A percentile compares a stretch with the other conserved stretches of the same genome.
Conservation (phyloP, 306 rosid genomes). For the Luffa acutangula region DNA sequence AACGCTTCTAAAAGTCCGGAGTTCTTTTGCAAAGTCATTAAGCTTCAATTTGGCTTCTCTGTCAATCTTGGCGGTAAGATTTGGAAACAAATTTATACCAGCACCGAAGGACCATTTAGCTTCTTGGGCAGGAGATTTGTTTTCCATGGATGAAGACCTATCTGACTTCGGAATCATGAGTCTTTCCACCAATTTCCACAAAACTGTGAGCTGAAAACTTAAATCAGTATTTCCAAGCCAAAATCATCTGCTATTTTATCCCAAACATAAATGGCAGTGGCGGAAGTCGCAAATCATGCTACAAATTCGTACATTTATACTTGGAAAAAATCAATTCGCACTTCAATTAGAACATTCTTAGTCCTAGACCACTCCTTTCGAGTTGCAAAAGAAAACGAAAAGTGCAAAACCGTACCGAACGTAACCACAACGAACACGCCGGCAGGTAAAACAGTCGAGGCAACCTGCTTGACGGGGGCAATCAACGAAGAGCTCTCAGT, state of each 20-base stretch:
- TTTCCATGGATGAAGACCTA: slow-evolving; percentile 34
- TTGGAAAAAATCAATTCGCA: neutral
- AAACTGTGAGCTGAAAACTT: slow-evolving; percentile 78
- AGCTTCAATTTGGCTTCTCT: slow-evolving; percentile 78
- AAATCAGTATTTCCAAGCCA: slow-evolving; percentile 41
- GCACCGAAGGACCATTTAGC: slow-evolving; percentile 66
- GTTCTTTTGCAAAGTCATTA: slow-evolving; percentile 80
- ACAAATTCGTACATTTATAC: neutral
- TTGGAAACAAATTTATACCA: slow-evolving; percentile 69
- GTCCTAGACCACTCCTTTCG: neutral
- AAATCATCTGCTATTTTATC: neutral
- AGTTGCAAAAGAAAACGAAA: neutral
- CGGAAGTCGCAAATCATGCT: neutral
- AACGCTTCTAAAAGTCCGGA: slow-evolving; percentile 62
- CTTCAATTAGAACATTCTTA: neutral
- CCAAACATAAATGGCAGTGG: neutral
- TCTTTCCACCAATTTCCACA: slow-evolving; percentile 91
- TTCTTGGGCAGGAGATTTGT: slow-evolving; percentile 46
- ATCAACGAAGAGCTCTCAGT: slow-evolving; percentile 26
- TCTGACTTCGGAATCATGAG: slow-evolving; percentile 45
- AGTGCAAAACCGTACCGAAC: slow-evolving; percentile 37
- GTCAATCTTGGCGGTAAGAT: slow-evolving; percentile 67
- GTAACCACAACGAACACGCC: slow-evolving; percentile 51
- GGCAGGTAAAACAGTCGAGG: slow-evolving; percentile 46
- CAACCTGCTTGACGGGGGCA: slow-evolving; percentile 56